Base-by-base conservation (phyloP, 495 filamentous ascomycete genomes). In the Penicillium egyptiacum region DNA sequence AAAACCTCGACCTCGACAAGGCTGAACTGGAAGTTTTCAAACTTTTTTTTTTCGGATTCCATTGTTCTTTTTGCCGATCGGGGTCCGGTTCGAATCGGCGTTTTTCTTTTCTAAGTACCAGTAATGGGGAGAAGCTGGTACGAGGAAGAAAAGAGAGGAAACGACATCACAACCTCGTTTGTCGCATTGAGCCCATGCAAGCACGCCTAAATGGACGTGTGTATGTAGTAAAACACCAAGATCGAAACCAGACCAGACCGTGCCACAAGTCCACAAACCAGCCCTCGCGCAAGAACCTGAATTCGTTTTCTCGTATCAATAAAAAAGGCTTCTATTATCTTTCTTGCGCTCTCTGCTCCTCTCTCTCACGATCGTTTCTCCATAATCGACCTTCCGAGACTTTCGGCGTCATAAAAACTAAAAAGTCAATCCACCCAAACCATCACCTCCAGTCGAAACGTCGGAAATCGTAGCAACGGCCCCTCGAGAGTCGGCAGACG, bases 161-260 rank as follows among this genome's bases (percentile, higher is more conserved):
- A 55, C 63, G 62, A 62, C 58, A 69, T 69, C 63, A 69, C 66
- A 69, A 69, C 66, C 66, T 69, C 66, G 60, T 69, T 64, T 67
- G 63, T 69, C 66, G 63, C 63, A 69, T 69, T 69, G 63, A 69
- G 63, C 63, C 63, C 66, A 66, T 67, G 66, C 66, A 68, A 64
- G 47, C 66, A 66, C 63, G 60, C 49, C 66, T 41, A 66, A 51
- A 62, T 57, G 44, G 60, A 64, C 60, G 63, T 60, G 63, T 63
- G 65, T 57, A 66, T 68, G 60, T 68, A 69, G 48, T 66, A 69
- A 68, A 69, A 68, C 66, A 68, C 63, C 66, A 61, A 48, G 59
- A 64, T 56, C 61, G 19, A 68, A 61, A 64, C 66, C 66, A 68
- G 60, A 66, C 63, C 60, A 65, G 57, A 63, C 56, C 59, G 49